Evolutionary conservation across 78 protist genomes (phyloP), one percentile per base, ranked within the genome.

Genomic region (Dictyostelium purpureum): DNA sequence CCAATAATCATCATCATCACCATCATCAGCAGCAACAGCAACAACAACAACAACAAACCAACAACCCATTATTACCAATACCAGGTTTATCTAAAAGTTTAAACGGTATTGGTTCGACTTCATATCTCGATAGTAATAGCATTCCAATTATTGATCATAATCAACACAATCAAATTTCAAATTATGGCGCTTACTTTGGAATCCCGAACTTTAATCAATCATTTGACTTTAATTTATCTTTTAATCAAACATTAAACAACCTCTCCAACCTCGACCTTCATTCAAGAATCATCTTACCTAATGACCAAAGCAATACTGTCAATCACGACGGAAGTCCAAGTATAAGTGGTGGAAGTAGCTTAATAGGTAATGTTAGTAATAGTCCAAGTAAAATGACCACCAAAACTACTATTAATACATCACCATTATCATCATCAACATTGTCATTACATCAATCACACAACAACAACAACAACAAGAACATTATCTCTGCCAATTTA

Each of bases 131-230:
- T 28, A 42, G 49, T 63, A 21, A n/a, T 59, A 59, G 67, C 35
- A 35, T n/a, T 65, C 6, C 28, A 31, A 69, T 69, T 69, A 69
- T 31, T 52, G 47, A 63, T 31, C 40, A 33, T 63, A 37, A 61
- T 31, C 61, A 54, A 6, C 61, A 54, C 1, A 21, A 54, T n/a
- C 76, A 35, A 19, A 35, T 42, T 7, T 69, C 76, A 51, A 69
- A 69, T 69, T 69, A 69, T 69, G 52, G 76, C n/a, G 35, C n/a
- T 38, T 69, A 69, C 40, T 69, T 69, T 69, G 76, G 76, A 69
- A 69, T 69, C 52, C 76, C 76, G 76, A 69, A 35, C 31, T 69
- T 69, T 42, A 35, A 69, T 40, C 76, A 69, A 42, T 69, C 76
- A 24, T 4, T 69, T 69, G 76, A 69, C 40, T 69, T 69, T 40